Base-by-base conservation (phyloP, 306 rosid genomes). In the Gastrolobium bilobum region DNA sequence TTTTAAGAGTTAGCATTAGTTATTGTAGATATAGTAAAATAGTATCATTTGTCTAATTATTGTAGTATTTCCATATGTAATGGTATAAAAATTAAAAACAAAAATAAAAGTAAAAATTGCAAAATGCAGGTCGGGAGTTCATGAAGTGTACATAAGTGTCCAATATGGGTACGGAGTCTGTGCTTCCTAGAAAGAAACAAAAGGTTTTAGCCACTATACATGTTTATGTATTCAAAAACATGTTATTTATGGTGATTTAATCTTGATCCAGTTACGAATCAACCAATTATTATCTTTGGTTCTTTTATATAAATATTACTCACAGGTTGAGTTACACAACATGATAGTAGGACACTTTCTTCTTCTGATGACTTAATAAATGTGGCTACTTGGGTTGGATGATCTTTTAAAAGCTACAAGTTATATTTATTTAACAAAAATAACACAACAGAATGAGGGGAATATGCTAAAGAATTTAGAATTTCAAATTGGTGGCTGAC, bases 391-490 rank as follows among this genome's bases (percentile, higher is more conserved):
- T 60, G 26, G 4, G 59, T 60, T 54, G 30, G 20, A 29, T 40
- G 40, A 54, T 46, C 48, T 43, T 56, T 31, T 43, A n/a, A 8
- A 75, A 59, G 79, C 66, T 61, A 29, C 35, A 69, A 61, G 42
- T 40, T 15, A 66, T 29, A 66, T 78, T 43, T 47, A 38, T 29
- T 70, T 9, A 43, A 68, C 61, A 79, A 20, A 58, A 58, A 40
- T 46, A 68, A 37, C 76, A 68, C 29, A 38, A 38, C 53, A 57
- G 64, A 42, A n/a, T 14, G 39, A 78, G 39, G 43, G 58, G 11
- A 57, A 58, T 10, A n/a, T 0, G 70, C 54, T 57, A 68, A 68
- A 78, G 10, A 78, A 33, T 57, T 78, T 58, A 58, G 34, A 79
- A 48, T 40, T 38, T 79, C 43, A 47, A 46, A 31, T 68, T 48